Evolutionary conservation across 441 rosid species (phyloP), one percentile per base, ranked within the genome.

Genomic region (Bocquillonia castaneifolia): DNA sequence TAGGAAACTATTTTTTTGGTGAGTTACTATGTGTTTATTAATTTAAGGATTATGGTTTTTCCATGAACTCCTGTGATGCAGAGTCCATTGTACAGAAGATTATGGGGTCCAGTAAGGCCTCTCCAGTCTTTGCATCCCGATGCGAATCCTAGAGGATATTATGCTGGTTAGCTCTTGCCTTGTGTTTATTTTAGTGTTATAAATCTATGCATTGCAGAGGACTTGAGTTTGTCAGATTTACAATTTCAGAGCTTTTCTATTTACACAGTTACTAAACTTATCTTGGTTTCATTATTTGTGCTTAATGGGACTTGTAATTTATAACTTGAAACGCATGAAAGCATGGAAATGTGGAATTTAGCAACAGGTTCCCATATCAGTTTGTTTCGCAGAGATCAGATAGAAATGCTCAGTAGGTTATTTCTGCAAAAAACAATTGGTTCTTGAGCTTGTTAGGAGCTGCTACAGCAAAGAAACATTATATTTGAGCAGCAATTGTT

Each of bases 41-140:
- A 15, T 45, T 55, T 59, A 7, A 52, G 62, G 51, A 28, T 52
- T 31, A 62, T 57, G 42, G 32, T 66, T 64, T 51, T 45, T 45
- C 53, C 59, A 2, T 66, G 31, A 57, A 73, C 76, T n/a, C n/a
- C 64, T 59, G 55, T 77, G 79, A 59, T 74, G 74, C 84, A 94
- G 97, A 81, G 83, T 53, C 85, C 94, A 72, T 47, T 83, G 79
- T 80, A 90, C 61, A 85, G 90, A 80, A 86, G 97, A 78, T 77
- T 92, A 37, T 94, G 98, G 99, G 91, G 96, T 72, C 93, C 88
- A 20, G 92, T 87, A 4, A 82, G 87, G 78, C 85, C 66, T 69
- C 82, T 94, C 42, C 94, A 92, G 64, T 72, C 82, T 61, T 74
- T 94, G 71, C 90, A 90, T 69, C 98, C 99, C 1, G 86, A 86